Conservation (phyloP, 2,329 filamentous ascomycete species). For the Penicillium fuscoglaucum region DNA sequence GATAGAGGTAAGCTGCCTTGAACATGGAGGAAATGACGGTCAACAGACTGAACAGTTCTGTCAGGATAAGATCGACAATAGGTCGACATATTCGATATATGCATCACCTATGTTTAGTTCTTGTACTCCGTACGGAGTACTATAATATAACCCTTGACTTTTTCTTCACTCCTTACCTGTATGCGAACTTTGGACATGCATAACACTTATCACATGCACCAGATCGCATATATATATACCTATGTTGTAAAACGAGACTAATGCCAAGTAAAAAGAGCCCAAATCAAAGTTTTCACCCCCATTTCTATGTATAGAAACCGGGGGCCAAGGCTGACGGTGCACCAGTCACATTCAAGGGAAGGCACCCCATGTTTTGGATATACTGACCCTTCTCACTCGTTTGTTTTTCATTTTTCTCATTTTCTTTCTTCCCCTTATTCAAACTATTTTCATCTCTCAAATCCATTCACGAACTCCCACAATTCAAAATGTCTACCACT, state of each 20-base stretch:
- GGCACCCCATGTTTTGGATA: slow-evolving; percentile 2
- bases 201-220: slow-evolving; percentile 4
- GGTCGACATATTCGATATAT: not conserved
- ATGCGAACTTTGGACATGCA: not conserved
- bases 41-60: not conserved
- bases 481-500: slow-evolving; percentile 26
- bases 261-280: not conserved
- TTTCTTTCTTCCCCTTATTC: not conserved
- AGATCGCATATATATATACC: not conserved
- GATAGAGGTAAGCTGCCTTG: not conserved
- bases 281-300: not conserved
- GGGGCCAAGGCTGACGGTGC: not conserved
- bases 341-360: slow-evolving; percentile 7
- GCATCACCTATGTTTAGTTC: not conserved
- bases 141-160: not conserved
- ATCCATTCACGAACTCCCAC: not conserved
- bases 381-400: not conserved
- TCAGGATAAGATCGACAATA: not conserved
- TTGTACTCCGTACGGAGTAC: not conserved
- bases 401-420: not conserved
- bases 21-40: not conserved
- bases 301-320: slow-evolving; percentile 4
- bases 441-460: not conserved
- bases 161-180: not conserved
- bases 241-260: not conserved